phyloP scores from a whole-genome alignment of 257 asterid genomes.

The Coffea eugenioides region DNA sequence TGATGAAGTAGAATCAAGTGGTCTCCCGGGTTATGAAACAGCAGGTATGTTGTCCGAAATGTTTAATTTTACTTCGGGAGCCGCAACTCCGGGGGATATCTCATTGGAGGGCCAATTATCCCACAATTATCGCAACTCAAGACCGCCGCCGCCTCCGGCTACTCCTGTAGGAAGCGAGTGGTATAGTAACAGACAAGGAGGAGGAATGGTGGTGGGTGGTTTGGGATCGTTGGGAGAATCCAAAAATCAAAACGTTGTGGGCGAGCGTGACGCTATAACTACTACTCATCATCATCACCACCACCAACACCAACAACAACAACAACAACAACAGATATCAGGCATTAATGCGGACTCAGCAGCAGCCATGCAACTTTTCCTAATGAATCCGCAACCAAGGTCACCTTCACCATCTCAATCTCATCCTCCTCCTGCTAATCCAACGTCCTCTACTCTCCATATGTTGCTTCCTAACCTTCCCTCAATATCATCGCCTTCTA shows the following conservation, averaged over 20 bases:
- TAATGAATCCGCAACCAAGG: constrained; percentile 70
- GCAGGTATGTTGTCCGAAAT: constrained; percentile 89
- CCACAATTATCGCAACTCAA: constrained; percentile 43
- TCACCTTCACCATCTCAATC: constrained; percentile 70
- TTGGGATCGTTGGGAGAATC: constrained; percentile 36
- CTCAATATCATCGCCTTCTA: constrained; percentile 36
- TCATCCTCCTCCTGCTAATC: constrained; percentile 23
- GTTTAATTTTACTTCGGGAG: constrained; percentile 66
- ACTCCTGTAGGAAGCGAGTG: constrained; percentile 39
- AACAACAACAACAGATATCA: constrained; percentile 31
- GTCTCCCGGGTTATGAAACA: constrained; percentile 68
- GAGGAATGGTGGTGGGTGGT: constrained; percentile 39
- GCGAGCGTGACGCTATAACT: constrained; percentile 24
- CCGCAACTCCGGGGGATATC: constrained; percentile 39
- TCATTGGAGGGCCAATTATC: constrained; percentile 54
- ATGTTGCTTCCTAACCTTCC: constrained; percentile 64
- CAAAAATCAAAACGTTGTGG: constrained; percentile 27
- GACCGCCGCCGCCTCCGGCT: constrained; percentile 22
- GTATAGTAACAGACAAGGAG: constrained; percentile 51
- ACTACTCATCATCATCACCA: constrained; percentile 2
- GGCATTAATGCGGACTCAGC: constrained; percentile 59
- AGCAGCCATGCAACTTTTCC: constrained; percentile 95
- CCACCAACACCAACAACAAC: constrained; percentile 8
- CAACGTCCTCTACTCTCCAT: constrained; percentile 61
- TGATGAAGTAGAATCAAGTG: constrained; percentile 55